Conservation (phyloP, 2,329 filamentous ascomycete species). For the Penicillium sp. region DNA sequence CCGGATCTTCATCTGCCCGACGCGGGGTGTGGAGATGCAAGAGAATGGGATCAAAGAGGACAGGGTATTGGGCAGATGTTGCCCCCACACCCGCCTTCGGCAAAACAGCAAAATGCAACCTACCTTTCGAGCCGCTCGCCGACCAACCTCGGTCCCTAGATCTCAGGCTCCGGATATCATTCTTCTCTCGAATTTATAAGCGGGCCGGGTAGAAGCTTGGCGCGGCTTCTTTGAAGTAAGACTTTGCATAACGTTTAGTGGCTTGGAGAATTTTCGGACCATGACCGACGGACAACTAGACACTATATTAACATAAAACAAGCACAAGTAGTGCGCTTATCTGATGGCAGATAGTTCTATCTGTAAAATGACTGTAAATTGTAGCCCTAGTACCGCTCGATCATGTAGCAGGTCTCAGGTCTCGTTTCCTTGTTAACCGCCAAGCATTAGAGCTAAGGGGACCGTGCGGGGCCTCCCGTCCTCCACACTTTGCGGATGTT, state of each 20-base stretch:
- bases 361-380: background rate
- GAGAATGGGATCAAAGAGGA: background rate
- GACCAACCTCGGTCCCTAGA: no score
- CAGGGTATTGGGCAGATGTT: background rate
- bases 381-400: background rate
- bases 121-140: background rate
- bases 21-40: conserved; percentile 10
- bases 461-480: background rate
- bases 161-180: no score
- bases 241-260: conserved; percentile 5
- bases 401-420: background rate
- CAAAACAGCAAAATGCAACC: background rate
- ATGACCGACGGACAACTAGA: conserved; percentile 10
- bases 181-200: conserved; percentile 13
- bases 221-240: conserved; percentile 9
- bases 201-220: conserved; percentile 17
- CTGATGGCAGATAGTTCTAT: no score
- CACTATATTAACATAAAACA: background rate
- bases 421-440: background rate
- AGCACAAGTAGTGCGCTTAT: background rate
- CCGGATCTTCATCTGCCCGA: conserved; percentile 4
- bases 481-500: background rate
- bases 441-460: background rate
- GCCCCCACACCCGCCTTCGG: background rate
- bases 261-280: conserved; percentile 13